Percentiles rank a stretch among this genome's conserved stretches.
Evolutionary conservation across 148 eudicot genomes (phyloP).

Genomic region (Spergularia marina): DNA sequence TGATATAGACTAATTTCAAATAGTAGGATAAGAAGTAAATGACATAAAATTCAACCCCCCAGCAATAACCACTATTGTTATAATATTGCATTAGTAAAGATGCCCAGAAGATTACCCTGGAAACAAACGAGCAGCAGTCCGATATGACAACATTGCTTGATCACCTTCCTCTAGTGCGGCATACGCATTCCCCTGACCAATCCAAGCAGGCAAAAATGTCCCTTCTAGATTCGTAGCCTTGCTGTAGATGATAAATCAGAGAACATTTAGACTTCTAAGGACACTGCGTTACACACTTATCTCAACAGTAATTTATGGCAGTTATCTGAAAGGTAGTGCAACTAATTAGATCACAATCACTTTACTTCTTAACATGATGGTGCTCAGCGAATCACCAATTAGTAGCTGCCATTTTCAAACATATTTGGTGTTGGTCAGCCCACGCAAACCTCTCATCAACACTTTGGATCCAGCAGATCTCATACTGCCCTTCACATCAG

Average conservation of each 20-base stretch:
- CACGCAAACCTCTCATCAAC: neutral
- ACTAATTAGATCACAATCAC: neutral
- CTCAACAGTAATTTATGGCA: neutral
- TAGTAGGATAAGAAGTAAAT: neutral
- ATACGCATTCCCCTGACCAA: constrained; percentile 93
- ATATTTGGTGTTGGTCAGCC: neutral
- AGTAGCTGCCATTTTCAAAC: constrained; percentile 5
- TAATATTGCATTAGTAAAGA: neutral
- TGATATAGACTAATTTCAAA: constrained; percentile 2
- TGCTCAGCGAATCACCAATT: neutral
- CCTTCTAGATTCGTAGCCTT: constrained; percentile 92
- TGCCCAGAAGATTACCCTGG: constrained; percentile 63
- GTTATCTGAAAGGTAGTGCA: neutral
- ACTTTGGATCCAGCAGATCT: neutral
- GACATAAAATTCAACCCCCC: neutral
- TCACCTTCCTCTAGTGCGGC: constrained; percentile 98
- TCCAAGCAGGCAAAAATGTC: constrained; percentile 89
- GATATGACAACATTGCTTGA: constrained; percentile 95
- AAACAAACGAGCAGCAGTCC: constrained; percentile 97
- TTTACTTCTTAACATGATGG: neutral
- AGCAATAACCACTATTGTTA: neutral
- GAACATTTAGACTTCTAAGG: neutral
- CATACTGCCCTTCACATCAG: neutral
- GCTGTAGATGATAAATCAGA: constrained; percentile 42
- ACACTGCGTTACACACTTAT: neutral